phyloP scores from a whole-genome alignment of 2,329 filamentous ascomycete species.

The Diaporthe helianthi region DNA sequence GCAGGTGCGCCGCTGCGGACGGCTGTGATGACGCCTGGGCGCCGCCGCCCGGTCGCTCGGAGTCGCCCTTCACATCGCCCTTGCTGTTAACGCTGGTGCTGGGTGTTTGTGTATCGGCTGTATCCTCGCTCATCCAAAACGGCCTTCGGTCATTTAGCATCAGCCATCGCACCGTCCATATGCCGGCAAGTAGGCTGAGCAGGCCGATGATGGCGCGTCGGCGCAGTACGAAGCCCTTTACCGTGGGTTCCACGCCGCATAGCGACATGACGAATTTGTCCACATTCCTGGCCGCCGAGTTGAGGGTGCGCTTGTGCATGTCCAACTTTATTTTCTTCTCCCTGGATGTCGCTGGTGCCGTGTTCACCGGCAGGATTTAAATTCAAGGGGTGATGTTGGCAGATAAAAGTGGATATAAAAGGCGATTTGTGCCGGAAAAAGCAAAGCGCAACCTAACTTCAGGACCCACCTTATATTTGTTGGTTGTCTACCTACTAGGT shows the following conservation, averaged over 20 bases:
- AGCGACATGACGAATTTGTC: constrained; percentile 16
- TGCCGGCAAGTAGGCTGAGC: constrained; percentile 8
- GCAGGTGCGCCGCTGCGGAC: background rate
- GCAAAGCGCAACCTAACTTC: background rate
- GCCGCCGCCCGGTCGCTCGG: background rate
- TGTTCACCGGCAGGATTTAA: background rate
- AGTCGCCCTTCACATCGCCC: background rate
- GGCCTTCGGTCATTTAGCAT: constrained; percentile 4
- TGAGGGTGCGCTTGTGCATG: constrained; percentile 13
- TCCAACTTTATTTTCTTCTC: background rate
- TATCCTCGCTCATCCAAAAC: background rate
- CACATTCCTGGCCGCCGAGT: constrained; percentile 4
- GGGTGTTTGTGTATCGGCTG: background rate
- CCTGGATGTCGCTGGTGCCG: background rate
- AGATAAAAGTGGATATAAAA: constrained; percentile 14
- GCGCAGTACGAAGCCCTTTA: constrained; percentile 16
- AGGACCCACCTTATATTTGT: constrained; percentile 1
- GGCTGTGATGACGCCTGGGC: background rate
- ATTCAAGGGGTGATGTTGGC: constrained; percentile 13
- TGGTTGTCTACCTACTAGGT: no score
- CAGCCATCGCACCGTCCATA: constrained; percentile 26
- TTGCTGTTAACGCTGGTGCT: background rate
- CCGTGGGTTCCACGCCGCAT: constrained; percentile 6
- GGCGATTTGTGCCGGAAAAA: constrained; percentile 1
- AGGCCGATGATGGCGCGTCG: constrained; percentile 22